Evolutionary conservation across 495 filamentous ascomycete species (phyloP).

Genomic region (Podospora appendiculata): DNA sequence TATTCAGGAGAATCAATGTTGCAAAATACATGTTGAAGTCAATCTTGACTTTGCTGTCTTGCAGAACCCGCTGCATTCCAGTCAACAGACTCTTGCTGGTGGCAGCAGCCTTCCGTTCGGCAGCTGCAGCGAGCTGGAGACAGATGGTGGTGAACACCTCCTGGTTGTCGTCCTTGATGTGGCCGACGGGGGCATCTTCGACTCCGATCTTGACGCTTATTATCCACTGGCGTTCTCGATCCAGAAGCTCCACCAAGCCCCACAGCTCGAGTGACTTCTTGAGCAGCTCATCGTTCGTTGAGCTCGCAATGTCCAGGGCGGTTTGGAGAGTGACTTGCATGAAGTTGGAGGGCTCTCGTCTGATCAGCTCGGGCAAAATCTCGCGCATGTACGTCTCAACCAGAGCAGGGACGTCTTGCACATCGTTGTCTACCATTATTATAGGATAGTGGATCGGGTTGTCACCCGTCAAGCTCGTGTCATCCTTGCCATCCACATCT

Average conservation of each 20-base stretch:
- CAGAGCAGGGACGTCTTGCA: conserved; percentile 58
- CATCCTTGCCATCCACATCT: conserved; percentile 27
- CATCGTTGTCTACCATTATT: conserved; percentile 56
- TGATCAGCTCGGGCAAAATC: conserved; percentile 52
- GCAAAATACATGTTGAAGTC: conserved; percentile 69
- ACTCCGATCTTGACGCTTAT: conserved; percentile 34
- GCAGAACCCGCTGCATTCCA: conserved; percentile 68
- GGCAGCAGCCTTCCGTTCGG: conserved; percentile 61
- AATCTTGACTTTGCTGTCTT: conserved; percentile 60
- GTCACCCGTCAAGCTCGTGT: conserved; percentile 27
- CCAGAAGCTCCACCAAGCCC: conserved; percentile 66
- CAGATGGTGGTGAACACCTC: conserved; percentile 46
- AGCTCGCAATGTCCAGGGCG: conserved; percentile 45
- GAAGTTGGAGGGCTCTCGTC: conserved; percentile 58
- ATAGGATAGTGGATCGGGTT: conserved; percentile 29
- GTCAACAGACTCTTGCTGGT: conserved; percentile 63
- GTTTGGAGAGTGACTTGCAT: conserved; percentile 58
- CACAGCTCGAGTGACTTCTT: conserved; percentile 66
- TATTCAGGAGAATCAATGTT: conserved; percentile 66
- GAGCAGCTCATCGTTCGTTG: conserved; percentile 57
- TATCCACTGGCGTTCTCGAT: conserved; percentile 59
- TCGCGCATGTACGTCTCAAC: conserved; percentile 66
- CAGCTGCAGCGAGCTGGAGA: conserved; percentile 65
- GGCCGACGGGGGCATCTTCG: conserved; percentile 19
- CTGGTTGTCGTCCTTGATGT: conserved; percentile 31